Base-by-base conservation (phyloP, 1,284 basidiomycete genomes). In the Trichosporon asahii region DNA sequence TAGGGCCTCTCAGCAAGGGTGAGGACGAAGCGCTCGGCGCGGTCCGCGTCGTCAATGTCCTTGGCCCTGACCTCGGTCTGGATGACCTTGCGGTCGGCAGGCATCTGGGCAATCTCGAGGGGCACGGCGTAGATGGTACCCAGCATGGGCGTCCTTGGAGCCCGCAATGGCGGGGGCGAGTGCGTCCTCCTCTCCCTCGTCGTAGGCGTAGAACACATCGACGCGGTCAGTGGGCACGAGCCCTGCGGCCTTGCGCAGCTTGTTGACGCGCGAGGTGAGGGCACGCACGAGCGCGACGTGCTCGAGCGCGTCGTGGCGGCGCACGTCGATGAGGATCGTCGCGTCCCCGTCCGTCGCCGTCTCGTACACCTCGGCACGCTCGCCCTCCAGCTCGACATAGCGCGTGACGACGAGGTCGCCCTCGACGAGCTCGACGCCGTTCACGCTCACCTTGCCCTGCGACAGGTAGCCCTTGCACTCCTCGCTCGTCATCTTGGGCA, bases 171-270 rank as follows among this genome's bases (percentile, higher is more conserved):
- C 92, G n/a, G 85, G 84, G 29, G 89, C 84, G 72, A 98, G 82
- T 35, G 90, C 90, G 35, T 85, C 84, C 15, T 90, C 90, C 31
- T 87, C 79, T 21, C 89, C 91, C 15, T 88, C 86, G 77, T 91
- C 90, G 80, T 97, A 93, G 71, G 84, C 85, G 85, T 96, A 96
- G 85, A 90, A 96, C 55, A 98, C 89, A 69, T 94, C 88, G 57
- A 98, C 90, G 79, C 97, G 94, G 82, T 99, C 97, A 12, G 94
- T 95, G 29, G 95, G 91, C 82, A 95, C 93, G 75, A 99, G 86
- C 1, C 95, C 94, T 1, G 94, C 95, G 83, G 95, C 94, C 86
- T 99, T 99, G 75, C 97, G 88, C 75, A 98, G 85, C 80, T 95
- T 94, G 86, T 99, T 97, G 65, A 99, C 91, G 67, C 96, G 91